Conservation (phyloP, 2,329 filamentous ascomycete genomes). For the Coleophoma crateriformis region DNA sequence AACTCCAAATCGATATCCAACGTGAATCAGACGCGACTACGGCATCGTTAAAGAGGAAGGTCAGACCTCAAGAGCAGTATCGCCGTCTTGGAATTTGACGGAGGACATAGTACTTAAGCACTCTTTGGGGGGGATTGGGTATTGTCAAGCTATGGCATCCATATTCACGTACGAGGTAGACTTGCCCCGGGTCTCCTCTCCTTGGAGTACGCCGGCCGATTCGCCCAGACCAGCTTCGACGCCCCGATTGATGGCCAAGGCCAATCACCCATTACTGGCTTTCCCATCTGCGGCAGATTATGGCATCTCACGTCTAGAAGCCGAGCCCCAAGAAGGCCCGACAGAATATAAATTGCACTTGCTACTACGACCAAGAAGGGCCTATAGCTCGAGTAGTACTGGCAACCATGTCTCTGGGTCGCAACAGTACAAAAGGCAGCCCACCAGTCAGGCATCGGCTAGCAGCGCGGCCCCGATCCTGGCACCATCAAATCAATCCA, state of each 20-base stretch:
- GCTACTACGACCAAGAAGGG: constrained; percentile 70
- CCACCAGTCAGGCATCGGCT: constrained; percentile 6
- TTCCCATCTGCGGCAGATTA: constrained; percentile 41
- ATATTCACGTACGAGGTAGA: constrained; percentile 94
- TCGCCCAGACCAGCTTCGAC: constrained; percentile 20
- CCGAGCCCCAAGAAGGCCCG: constrained; percentile 89
- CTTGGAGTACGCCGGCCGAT: constrained; percentile 65
- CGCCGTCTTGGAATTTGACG: not conserved
- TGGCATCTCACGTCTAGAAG: constrained; percentile 70
- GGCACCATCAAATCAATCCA: constrained; percentile 49
- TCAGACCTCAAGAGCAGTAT: not conserved
- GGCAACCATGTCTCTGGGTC: constrained; percentile 36
- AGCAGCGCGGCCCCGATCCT: constrained; percentile 9
- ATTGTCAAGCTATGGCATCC: constrained; percentile 63
- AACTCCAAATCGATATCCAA: constrained; percentile 39
- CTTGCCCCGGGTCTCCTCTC: constrained; percentile 81
- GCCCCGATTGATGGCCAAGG: constrained; percentile 16
- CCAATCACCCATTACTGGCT: constrained; percentile 1
- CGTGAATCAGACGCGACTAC: constrained; percentile 10
- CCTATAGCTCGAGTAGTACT: constrained; percentile 69
- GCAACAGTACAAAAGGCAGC: constrained; percentile 16
- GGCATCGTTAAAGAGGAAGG: constrained; percentile 9
- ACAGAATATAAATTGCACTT: constrained; percentile 97
- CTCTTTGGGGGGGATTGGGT: too few species aligned
- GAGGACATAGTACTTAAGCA: not conserved